phyloP scores from a whole-genome alignment of 2,329 filamentous ascomycete genomes.

The Erysiphe pulchra region DNA sequence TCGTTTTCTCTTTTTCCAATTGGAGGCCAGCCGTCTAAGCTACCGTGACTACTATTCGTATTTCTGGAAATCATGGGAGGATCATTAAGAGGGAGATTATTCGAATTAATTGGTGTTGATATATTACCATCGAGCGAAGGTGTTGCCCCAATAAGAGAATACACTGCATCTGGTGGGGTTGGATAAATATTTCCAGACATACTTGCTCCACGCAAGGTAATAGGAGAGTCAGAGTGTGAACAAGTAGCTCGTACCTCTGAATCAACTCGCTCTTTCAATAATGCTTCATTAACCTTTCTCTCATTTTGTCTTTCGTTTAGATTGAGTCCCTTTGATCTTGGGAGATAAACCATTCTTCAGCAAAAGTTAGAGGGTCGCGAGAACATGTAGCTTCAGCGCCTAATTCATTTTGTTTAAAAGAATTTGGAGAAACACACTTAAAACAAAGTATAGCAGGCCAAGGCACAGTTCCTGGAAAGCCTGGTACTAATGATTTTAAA shows the following conservation, averaged over 20 bases:
- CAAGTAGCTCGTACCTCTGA: slow-evolving; percentile 18
- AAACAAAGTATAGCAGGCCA: slow-evolving; percentile 14
- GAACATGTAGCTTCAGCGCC: slow-evolving; percentile 1
- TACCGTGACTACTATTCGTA: slow-evolving; percentile 4
- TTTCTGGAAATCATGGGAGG: slow-evolving; percentile 7
- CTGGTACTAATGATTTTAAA: slow-evolving; percentile 5
- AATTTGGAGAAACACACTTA: slow-evolving; percentile 2
- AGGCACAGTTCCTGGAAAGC: slow-evolving; percentile 10
- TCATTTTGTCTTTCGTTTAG: slow-evolving; percentile 23
- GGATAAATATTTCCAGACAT: slow-evolving; percentile 36
- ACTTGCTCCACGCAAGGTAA: slow-evolving; percentile 23
- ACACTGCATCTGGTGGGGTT: slow-evolving; percentile 42
- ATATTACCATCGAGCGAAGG: slow-evolving; percentile 28
- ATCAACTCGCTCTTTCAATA: slow-evolving; percentile 18
- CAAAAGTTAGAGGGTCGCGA: slow-evolving; percentile 14
- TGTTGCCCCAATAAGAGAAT: slow-evolving; percentile 24
- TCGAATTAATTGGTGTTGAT: slow-evolving; percentile 26
- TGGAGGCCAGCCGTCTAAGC: slow-evolving; percentile 9
- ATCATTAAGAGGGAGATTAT: slow-evolving; percentile 16
- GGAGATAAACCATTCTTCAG: slow-evolving; percentile 14
- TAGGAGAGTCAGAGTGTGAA: slow-evolving; percentile 25
- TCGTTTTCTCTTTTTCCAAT: slow-evolving; percentile 7
- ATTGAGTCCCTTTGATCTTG: slow-evolving; percentile 19
- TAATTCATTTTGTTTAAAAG: slow-evolving; percentile 2
- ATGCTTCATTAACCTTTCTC: slow-evolving; percentile 16